Conservation (phyloP, 2,329 filamentous ascomycete species). For the Alternaria sp. region DNA sequence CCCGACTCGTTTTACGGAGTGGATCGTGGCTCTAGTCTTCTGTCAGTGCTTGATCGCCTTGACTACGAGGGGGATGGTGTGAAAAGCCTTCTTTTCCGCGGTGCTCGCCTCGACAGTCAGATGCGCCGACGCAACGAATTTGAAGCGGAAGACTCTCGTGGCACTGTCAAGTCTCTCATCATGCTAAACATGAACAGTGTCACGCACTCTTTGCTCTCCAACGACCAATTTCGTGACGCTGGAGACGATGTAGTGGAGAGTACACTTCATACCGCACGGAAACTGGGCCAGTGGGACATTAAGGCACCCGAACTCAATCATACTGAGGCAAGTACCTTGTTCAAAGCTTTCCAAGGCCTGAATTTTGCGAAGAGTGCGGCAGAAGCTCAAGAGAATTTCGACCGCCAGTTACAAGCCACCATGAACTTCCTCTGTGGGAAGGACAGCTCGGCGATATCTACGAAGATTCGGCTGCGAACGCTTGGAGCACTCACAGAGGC, state of each 20-base stretch:
- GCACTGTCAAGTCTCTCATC: conserved; percentile 78
- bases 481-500: conserved; percentile 82
- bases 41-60: conserved; percentile 79
- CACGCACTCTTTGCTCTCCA: conserved; percentile 79
- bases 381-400: conserved; percentile 65
- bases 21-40: conserved; percentile 77
- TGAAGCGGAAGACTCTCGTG: conserved; percentile 68
- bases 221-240: conserved; percentile 67
- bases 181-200: conserved; percentile 85
- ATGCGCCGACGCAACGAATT: conserved; percentile 68
- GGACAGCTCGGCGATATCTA: conserved; percentile 34
- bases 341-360: conserved; percentile 81
- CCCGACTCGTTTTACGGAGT: conserved; percentile 96
- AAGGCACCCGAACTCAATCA: conserved; percentile 71
- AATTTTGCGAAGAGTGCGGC: conserved; percentile 68
- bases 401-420: conserved; percentile 65
- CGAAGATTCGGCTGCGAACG: conserved; percentile 40
- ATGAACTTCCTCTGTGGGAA: conserved; percentile 49
- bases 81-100: conserved; percentile 88
- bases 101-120: conserved; percentile 88
- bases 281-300: conserved; percentile 91
- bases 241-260: conserved; percentile 70
- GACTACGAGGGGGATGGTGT: conserved; percentile 89
- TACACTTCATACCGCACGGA: conserved; percentile 80
- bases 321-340: conserved; percentile 74